phyloP scores from a whole-genome alignment of 2,329 filamentous ascomycete genomes.

The Rhynchosporium graminicola region DNA sequence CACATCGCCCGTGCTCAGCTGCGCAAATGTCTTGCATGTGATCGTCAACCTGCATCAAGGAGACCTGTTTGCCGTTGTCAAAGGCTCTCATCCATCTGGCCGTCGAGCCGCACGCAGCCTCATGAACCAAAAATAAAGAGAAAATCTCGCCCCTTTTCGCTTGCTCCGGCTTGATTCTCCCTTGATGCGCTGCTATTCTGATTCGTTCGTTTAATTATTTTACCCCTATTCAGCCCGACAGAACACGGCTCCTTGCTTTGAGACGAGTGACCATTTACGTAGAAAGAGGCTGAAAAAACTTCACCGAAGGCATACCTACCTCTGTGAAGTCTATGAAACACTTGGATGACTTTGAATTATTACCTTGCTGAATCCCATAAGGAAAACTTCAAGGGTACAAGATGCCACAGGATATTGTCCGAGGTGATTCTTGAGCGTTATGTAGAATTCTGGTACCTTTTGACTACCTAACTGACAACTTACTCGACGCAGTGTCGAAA shows the following conservation, averaged over 20 bases:
- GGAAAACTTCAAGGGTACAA: too few species aligned
- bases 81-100: not conserved
- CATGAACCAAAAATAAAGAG: not conserved
- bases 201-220: slow-evolving; percentile 8
- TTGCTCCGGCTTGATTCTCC: not conserved
- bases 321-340: too few species aligned
- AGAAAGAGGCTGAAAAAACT: too few species aligned
- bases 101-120: slow-evolving; percentile 6
- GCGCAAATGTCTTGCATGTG: slow-evolving; percentile 29
- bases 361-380: too few species aligned
- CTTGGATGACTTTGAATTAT: too few species aligned
- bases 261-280: not conserved
- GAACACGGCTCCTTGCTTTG: not conserved
- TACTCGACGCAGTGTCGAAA: too few species aligned
- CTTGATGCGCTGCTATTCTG: not conserved
- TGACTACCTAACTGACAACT: too few species aligned
- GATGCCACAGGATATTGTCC: too few species aligned
- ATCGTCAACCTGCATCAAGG: slow-evolving; percentile 22
- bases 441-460: too few species aligned
- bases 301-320: too few species aligned
- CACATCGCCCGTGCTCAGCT: not conserved
- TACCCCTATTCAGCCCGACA: slow-evolving; percentile 8
- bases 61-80: not conserved
- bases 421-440: too few species aligned
- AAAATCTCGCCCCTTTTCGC: not conserved